These are phyloP conservation scores for Dendrobium nobile DNA, from an alignment of 106 monocot species.

Conservation along the genomic window DNA sequence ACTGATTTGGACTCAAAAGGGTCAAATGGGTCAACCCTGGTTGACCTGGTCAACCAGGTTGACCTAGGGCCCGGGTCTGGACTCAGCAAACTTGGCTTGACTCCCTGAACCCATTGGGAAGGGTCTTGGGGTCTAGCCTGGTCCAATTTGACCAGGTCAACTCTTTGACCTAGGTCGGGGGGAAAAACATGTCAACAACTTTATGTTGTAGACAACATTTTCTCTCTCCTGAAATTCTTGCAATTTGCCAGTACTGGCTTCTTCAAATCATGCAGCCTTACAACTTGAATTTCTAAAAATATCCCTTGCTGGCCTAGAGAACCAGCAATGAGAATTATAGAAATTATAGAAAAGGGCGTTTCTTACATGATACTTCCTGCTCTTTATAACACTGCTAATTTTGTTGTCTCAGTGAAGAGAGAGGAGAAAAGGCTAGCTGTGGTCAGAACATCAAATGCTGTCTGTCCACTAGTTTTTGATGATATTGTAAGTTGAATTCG, in stretches of 20 bases:
- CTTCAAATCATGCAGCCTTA: neutral
- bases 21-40: no score
- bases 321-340: neutral
- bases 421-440: slow-evolving; percentile 69
- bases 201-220: neutral
- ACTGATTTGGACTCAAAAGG: no score
- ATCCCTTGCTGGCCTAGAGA: neutral
- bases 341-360: neutral
- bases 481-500: slow-evolving; percentile 65
- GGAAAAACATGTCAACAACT: no score
- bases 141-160: no score
- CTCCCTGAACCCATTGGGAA: no score
- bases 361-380: neutral
- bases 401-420: slow-evolving; percentile 52
- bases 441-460: slow-evolving; percentile 74
- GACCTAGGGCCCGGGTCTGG: no score
- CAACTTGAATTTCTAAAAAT: neutral
- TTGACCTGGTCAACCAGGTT: no score
- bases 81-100: no score
- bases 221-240: neutral
- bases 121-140: no score
- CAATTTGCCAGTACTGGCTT: no score
- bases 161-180: no score
- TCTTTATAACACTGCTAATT: neutral
- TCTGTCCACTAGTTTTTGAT: slow-evolving; percentile 73